A percentile compares a stretch with the other conserved stretches of the same genome.
These are phyloP conservation scores for Epichloe brachyelytri DNA, from an alignment of 2,329 filamentous ascomycete species.

Conservation along the genomic window DNA sequence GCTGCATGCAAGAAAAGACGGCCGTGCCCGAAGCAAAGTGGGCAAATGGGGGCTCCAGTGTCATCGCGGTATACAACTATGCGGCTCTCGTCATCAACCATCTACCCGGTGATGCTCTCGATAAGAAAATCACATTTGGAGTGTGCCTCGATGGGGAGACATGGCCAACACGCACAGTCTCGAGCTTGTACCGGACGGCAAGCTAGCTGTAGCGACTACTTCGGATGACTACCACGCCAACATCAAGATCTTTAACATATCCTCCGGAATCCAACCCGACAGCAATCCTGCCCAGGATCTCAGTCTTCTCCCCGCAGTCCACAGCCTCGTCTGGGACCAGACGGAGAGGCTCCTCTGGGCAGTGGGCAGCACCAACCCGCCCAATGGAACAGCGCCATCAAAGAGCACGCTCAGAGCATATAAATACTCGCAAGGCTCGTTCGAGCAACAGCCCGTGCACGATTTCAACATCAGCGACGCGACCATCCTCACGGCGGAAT, in stretches of 20 bases:
- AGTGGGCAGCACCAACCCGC: neutral
- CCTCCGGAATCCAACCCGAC: neutral
- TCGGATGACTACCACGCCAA: neutral
- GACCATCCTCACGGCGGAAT: neutral
- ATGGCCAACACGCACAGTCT: conserved; percentile 1
- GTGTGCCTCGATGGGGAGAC: neutral
- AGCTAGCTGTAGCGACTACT: conserved; percentile 1
- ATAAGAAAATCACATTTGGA: conserved; percentile 2
- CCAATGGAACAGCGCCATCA: neutral
- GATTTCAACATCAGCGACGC: neutral
- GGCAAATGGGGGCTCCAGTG: conserved; percentile 1
- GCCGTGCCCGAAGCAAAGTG: neutral
- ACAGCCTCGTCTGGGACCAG: conserved; percentile 1
- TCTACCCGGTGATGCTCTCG: neutral
- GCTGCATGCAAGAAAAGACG: neutral
- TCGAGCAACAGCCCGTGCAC: neutral
- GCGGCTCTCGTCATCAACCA: conserved; percentile 3
- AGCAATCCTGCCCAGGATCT: neutral
- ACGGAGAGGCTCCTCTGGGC: neutral
- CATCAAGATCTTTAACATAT: conserved; percentile 1
- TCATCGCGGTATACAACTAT: neutral
- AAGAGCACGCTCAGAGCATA: conserved; percentile 1
- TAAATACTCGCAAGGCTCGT: neutral
- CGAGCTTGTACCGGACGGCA: neutral
- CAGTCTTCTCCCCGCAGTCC: neutral